Evolutionary conservation across 2,329 filamentous ascomycete genomes (phyloP), one percentile per base, ranked within the genome.

Genomic region (Remersonia thermophila): DNA sequence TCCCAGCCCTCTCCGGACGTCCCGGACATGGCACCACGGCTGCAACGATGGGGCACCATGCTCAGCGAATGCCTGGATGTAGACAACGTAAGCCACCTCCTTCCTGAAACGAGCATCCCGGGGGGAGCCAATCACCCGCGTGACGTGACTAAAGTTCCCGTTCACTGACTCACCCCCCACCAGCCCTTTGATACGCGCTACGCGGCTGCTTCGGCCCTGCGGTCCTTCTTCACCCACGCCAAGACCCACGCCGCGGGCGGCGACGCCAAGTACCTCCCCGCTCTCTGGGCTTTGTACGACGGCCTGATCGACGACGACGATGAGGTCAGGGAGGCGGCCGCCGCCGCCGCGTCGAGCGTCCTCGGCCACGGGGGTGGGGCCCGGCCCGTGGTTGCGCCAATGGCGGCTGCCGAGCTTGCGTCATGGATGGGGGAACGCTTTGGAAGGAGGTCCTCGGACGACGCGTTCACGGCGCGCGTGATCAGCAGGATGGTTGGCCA

Each of bases 261-360:
- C 28, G 45, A 57, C 27, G 25, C 42, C 1, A 52, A 55, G 11
- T 59, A 73, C 25, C 55, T 84, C 2, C 61, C 71, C 2, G 61
- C 73, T 20, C 69, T 81, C 35, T 55, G 85, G 4, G 65, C 78
- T 3, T 61, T 89, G 1, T 87, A 91, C 56, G 78, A 85, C 52
- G 66, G 77, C 31, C 67, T 93, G 4, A 82, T 83, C 51, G 91
- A 96, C 52, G 89, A 96, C 52, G 89, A 96, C 52, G 84, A 94
- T 48, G 86, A 95, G 39, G 72, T 95, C 44, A 75, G 89, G 30
- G 71, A 79, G 25, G 55, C 71, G 1, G 80, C 78, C 7, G 71
- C 77, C 2, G 41, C 48, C 0, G 66, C 71, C 1, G 63, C 68
- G 0, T 53, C 58, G 4, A 53, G 51, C 15, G 54, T 82, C 16